These are phyloP conservation scores for Heritiera fomes DNA, from an alignment of 345 rosid genomes.

Conservation along the genomic window DNA sequence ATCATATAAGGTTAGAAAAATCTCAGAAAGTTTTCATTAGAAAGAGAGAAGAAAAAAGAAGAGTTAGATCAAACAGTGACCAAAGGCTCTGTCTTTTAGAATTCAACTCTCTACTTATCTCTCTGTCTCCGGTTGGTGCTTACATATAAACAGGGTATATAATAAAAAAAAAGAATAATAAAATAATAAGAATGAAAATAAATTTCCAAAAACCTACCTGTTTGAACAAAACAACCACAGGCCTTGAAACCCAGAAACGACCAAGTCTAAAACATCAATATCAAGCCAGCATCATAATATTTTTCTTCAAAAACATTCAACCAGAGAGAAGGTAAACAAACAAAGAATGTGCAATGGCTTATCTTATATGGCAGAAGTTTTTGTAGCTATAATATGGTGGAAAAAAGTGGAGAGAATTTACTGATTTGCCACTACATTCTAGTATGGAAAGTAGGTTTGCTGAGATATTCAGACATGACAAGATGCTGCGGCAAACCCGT, in stretches of 20 bases:
- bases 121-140: not conserved
- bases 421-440: not conserved
- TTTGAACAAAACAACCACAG: constrained; percentile 22
- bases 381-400: not conserved
- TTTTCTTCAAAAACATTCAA: not conserved
- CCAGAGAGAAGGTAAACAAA: not conserved
- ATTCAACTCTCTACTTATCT: not conserved
- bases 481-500: not conserved
- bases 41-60: constrained; percentile 4
- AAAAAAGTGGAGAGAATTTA: not conserved
- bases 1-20: not conserved
- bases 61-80: not conserved
- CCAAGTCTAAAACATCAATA: constrained; percentile 27
- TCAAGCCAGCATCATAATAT: constrained; percentile 4
- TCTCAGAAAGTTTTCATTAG: not conserved
- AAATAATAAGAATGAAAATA: not conserved
- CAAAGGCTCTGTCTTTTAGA: not conserved
- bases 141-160: not conserved
- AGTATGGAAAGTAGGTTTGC: constrained; percentile 18
- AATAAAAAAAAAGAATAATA: not conserved
- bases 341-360: not conserved
- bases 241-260: constrained; percentile 24
- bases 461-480: not conserved
- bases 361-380: not conserved
- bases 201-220: constrained; percentile 15